A percentile compares a stretch with the other conserved stretches of the same genome.
Conservation (phyloP, 257 asterid species). For the Lithospermum erythrorhizon region DNA sequence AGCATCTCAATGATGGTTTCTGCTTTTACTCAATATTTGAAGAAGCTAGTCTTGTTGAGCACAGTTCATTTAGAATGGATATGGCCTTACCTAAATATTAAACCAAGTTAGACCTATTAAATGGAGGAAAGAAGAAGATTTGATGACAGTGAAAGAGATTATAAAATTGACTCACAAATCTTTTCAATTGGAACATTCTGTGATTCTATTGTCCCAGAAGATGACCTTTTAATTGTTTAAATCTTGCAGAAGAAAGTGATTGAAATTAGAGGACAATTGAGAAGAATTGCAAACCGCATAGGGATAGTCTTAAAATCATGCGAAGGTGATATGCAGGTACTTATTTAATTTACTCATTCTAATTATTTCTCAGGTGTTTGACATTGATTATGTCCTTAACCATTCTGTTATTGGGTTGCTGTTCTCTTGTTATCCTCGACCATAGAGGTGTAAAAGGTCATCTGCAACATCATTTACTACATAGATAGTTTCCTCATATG, state of each 20-base stretch:
- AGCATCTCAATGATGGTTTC: slow-evolving; percentile 10
- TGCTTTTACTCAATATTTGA: background rate
- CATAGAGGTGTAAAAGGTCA: background rate
- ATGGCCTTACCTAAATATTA: background rate
- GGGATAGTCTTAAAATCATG: slow-evolving; percentile 78
- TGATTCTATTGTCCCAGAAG: background rate
- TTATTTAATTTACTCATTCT: slow-evolving; percentile 6
- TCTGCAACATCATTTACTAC: background rate
- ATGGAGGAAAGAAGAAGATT: too few species aligned
- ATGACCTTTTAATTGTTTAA: slow-evolving; percentile 6
- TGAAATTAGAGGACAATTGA: slow-evolving; percentile 72
- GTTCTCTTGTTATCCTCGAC: background rate
- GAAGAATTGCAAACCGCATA: slow-evolving; percentile 60
- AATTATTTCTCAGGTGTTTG: background rate
- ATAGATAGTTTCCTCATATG: too few species aligned
- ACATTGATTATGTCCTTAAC: background rate
- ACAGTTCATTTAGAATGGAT: background rate
- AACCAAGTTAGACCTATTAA: too few species aligned
- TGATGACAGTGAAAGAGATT: background rate
- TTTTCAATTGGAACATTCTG: background rate
- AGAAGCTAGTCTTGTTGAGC: background rate
- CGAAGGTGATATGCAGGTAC: slow-evolving; percentile 67
- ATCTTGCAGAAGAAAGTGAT: slow-evolving; percentile 60
- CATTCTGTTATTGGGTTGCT: background rate
- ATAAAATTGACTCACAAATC: background rate